Percentiles rank a stretch among this genome's conserved stretches.
phyloP scores from a whole-genome alignment of 2,329 filamentous ascomycete species.

The Trichophyton mentagrophytes region DNA sequence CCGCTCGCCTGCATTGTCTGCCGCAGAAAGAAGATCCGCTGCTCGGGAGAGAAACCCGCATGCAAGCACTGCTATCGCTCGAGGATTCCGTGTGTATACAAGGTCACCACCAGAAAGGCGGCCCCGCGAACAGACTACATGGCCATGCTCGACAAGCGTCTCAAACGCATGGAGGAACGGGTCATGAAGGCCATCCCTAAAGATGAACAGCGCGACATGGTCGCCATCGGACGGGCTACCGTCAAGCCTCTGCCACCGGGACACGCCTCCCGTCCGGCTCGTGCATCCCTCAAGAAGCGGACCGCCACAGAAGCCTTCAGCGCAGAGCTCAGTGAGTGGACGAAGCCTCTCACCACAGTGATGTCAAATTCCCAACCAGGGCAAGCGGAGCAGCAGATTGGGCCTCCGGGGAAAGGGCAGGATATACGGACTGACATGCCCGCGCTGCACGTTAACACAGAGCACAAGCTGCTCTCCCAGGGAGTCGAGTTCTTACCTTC shows the following conservation, averaged over 20 bases:
- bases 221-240: constrained; percentile 60
- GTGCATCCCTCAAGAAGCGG: constrained; percentile 56
- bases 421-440: constrained; percentile 33
- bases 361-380: neutral
- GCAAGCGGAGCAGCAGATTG: constrained; percentile 30
- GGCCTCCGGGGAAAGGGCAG: constrained; percentile 15
- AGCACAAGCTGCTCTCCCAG: constrained; percentile 65
- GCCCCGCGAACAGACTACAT: constrained; percentile 95
- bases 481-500: constrained; percentile 71
- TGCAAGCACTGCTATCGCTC: constrained; percentile 94
- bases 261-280: constrained; percentile 42
- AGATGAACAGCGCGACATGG: constrained; percentile 57
- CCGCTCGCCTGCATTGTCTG: constrained; percentile 93
- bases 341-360: constrained; percentile 31
- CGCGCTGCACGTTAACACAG: constrained; percentile 53
- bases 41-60: constrained; percentile 91
- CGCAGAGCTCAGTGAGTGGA: constrained; percentile 69
- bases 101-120: constrained; percentile 86
- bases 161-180: constrained; percentile 95
- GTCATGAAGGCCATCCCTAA: constrained; percentile 94
- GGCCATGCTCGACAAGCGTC: constrained; percentile 92
- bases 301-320: constrained; percentile 79
- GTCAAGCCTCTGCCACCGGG: constrained; percentile 65
- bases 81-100: constrained; percentile 92
- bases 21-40: constrained; percentile 92